Base-by-base conservation (phyloP, 495 filamentous ascomycete species). In the Penicillium lividum region DNA sequence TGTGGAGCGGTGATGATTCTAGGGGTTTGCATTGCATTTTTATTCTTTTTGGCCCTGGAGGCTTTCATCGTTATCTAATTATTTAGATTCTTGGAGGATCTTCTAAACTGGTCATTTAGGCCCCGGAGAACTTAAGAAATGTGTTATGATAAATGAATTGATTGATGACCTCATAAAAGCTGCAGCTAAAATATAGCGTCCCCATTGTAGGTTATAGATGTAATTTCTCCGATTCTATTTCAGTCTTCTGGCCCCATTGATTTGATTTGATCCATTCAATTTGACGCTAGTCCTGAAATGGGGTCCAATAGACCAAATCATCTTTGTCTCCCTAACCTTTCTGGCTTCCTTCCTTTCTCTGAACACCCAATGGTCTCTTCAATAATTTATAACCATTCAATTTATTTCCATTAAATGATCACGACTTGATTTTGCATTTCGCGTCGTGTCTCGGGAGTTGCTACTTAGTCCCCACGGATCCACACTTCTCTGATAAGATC, bases 401-500 rank as follows among this genome's bases (percentile, higher is more conserved):
- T 25, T 46, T 9, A 2, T 7, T 10, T 27, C 15, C 0, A 27
- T 4, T 27, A 2, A 27, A 25, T 46, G 43, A 10, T 46, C 27
- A 8, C 25, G 8, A 27, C 43, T 46, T 25, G 43, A 46, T 13
- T 29, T 30, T 25, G 42, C 22, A 45, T 25, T 25, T 25, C 42
- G 38, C 38, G 7, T 16, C 15, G 13, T 40, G 43, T 46, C 43
- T 7, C 43, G 43, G 25, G 43, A 46, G 43, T 11, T 25, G 7
- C 25, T 22, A 7, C 7, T 7, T 43, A 11, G 22, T 27, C 40
- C 57, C 47, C 53, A 28, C n/a, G 53, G 53, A 54, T 64, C 61
- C 57, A 57, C 58, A 38, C 28, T 53, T 49, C 46, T 29, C 58
- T 60, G 63, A 65, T 65, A 62, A 62, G 59, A 51, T 52, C 45